A percentile compares a stretch with the other conserved stretches of the same genome.
These are phyloP conservation scores for Ceratocystis lukuohia DNA, from an alignment of 2,329 filamentous ascomycete species.

Conservation along the genomic window DNA sequence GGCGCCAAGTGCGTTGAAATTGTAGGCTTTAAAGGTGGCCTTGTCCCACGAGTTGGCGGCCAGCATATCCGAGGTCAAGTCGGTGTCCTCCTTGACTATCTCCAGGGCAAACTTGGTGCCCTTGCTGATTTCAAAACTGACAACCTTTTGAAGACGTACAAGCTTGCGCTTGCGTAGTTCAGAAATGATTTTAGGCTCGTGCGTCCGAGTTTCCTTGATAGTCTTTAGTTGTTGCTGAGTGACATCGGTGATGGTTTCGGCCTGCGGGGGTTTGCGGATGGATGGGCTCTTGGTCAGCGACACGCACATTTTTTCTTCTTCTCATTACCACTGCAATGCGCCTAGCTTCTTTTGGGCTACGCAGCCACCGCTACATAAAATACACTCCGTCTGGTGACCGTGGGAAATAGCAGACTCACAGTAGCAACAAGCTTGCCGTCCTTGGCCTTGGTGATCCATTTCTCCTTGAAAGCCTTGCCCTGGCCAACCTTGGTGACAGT, in stretches of 20 bases:
- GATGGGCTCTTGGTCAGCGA: slow-evolving; percentile 7
- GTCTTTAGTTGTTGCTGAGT: slow-evolving; percentile 62
- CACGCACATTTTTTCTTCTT: neutral
- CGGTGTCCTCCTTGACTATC: slow-evolving; percentile 85
- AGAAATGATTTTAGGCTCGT: slow-evolving; percentile 62
- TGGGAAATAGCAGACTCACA: slow-evolving; percentile 27
- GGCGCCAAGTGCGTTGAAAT: slow-evolving; percentile 58
- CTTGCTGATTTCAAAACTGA: slow-evolving; percentile 72
- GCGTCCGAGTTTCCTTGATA: slow-evolving; percentile 55
- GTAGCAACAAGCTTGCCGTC: slow-evolving; percentile 42
- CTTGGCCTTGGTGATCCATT: slow-evolving; percentile 53
- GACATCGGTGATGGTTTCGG: slow-evolving; percentile 64
- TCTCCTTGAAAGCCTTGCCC: slow-evolving; percentile 80
- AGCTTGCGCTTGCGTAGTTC: slow-evolving; percentile 91
- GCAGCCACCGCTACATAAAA: neutral
- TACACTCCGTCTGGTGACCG: neutral
- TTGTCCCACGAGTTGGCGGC: slow-evolving; percentile 81
- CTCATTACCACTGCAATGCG: too few species aligned
- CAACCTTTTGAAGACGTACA: slow-evolving; percentile 67
- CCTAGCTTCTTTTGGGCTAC: too few species aligned
- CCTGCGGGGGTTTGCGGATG: slow-evolving; percentile 26
- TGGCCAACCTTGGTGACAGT: slow-evolving; percentile 71
- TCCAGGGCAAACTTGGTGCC: slow-evolving; percentile 79
- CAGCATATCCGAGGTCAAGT: slow-evolving; percentile 89
- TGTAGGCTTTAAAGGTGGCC: slow-evolving; percentile 66